Base-by-base conservation (phyloP, 768 basidiomycete species). In the Botryobasidium botryosum region DNA sequence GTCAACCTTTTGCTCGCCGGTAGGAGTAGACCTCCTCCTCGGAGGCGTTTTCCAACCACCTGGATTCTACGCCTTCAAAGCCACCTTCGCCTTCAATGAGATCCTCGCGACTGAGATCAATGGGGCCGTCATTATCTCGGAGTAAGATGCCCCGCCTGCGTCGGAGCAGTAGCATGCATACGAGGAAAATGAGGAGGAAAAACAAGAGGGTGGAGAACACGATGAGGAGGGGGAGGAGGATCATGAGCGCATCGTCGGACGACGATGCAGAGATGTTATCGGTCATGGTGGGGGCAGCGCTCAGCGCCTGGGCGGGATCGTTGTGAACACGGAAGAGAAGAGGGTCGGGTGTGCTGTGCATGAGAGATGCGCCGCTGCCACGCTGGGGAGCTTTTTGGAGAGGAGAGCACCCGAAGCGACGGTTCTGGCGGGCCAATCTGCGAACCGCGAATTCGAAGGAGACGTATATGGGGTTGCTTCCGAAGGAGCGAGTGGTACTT, bases 211-310 rank as follows among this genome's bases (percentile, higher is more conserved):
- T 87, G 20, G 85, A 80, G 27, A 96, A 72, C 38, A 97, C 81
- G 63, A 96, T 84, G 57, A 97, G 77, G 44, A 99, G 72, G 23
- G 92, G 92, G 5, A 99, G 73, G 48, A 99, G 76, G 56, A 97
- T 75, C 57, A 84, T 72, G 49, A 86, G 74, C 25, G 80, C 72
- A 55, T 85, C 80, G 32, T 33, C 32, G 32, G n/a, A n/a, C n/a
- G n/a, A n/a, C n/a, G n/a, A n/a, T n/a, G n/a, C n/a, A n/a, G n/a
- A n/a, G n/a, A n/a, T n/a, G n/a, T n/a, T n/a, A n/a, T n/a, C n/a
- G n/a, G n/a, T n/a, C n/a, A n/a, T n/a, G n/a, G n/a, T n/a, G n/a
- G n/a, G n/a, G n/a, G n/a, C n/a, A n/a, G n/a, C n/a, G n/a, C n/a
- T n/a, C n/a, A n/a, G n/a, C n/a, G n/a, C n/a, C n/a, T n/a, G n/a